These are phyloP conservation scores for Thuja plicata DNA, from an alignment of 83 land plant species.

Conservation along the genomic window DNA sequence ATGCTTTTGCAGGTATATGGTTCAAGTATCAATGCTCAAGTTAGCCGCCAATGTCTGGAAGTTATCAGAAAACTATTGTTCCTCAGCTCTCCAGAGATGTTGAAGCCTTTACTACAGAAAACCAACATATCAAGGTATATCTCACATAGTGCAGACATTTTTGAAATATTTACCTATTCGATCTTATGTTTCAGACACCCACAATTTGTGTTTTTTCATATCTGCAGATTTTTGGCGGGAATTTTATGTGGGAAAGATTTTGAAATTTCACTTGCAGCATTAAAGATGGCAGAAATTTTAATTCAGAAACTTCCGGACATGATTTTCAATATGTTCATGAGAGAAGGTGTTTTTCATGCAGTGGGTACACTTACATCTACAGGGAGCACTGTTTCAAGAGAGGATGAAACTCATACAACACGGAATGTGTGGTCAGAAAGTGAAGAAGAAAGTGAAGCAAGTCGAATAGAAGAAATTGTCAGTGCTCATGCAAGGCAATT, in stretches of 20 bases:
- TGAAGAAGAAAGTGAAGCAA: constrained; percentile 4
- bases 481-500: constrained; percentile 25
- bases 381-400: background rate
- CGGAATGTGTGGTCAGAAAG: too few species aligned
- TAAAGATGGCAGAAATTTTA: constrained; percentile 43
- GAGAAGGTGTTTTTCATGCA: constrained; percentile 56
- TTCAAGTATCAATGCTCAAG: constrained; percentile 42
- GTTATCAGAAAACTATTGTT: constrained; percentile 45
- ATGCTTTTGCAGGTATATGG: constrained; percentile 34
- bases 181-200: background rate
- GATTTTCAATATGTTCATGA: constrained; percentile 33
- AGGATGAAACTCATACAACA: background rate
- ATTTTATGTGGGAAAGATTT: constrained; percentile 28
- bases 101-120: constrained; percentile 27
- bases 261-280: constrained; percentile 26
- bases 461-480: constrained; percentile 1
- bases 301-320: constrained; percentile 39
- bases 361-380: constrained; percentile 17
- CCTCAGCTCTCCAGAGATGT: constrained; percentile 41
- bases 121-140: constrained; percentile 45
- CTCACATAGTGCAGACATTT: background rate
- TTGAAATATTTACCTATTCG: background rate
- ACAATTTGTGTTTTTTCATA: background rate
- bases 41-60: constrained; percentile 39
- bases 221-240: constrained; percentile 24